A percentile compares a stretch with the other conserved stretches of the same genome.
Evolutionary conservation across 1,284 basidiomycete genomes (phyloP).

Genomic region (Puccinia horiana): DNA sequence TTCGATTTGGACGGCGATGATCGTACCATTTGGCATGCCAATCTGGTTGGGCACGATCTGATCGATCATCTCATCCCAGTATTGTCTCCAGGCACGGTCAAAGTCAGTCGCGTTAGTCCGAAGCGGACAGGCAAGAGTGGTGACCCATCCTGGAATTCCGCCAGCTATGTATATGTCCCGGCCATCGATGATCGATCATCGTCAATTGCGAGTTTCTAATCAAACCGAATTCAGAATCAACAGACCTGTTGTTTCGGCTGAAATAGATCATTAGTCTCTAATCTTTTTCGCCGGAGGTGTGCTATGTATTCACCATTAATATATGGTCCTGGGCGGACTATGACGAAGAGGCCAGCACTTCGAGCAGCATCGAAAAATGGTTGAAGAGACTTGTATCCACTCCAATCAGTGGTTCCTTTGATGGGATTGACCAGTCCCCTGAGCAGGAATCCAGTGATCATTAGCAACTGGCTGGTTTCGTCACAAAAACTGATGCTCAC

Average conservation of each 20-base stretch:
- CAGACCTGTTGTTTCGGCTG: conserved; percentile 47
- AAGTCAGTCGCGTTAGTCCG: conserved; percentile 71
- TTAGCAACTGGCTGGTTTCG: background rate
- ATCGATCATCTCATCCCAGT: conserved; percentile 62
- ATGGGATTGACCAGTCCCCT: conserved; percentile 48
- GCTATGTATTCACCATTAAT: conserved; percentile 29
- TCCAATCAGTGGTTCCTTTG: conserved; percentile 44
- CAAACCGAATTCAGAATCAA: conserved; percentile 26
- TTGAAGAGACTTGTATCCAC: conserved; percentile 38
- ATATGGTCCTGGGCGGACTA: conserved; percentile 45
- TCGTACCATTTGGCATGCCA: conserved; percentile 65
- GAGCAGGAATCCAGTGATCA: background rate
- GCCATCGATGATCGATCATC: conserved; percentile 64
- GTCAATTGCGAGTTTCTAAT: conserved; percentile 60
- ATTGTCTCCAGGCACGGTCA: conserved; percentile 70
- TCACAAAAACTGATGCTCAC: too few species aligned
- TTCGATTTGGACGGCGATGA: conserved; percentile 72
- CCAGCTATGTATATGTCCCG: conserved; percentile 62
- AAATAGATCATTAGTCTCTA: background rate
- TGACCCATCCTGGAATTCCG: conserved; percentile 74
- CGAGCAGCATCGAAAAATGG: conserved; percentile 44
- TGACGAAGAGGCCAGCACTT: conserved; percentile 40
- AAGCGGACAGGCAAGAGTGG: conserved; percentile 66
- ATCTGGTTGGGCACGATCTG: conserved; percentile 26
- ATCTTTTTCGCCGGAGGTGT: background rate